Base-by-base conservation (phyloP, 2,329 filamentous ascomycete species). In the Aureobasidium sp. region DNA sequence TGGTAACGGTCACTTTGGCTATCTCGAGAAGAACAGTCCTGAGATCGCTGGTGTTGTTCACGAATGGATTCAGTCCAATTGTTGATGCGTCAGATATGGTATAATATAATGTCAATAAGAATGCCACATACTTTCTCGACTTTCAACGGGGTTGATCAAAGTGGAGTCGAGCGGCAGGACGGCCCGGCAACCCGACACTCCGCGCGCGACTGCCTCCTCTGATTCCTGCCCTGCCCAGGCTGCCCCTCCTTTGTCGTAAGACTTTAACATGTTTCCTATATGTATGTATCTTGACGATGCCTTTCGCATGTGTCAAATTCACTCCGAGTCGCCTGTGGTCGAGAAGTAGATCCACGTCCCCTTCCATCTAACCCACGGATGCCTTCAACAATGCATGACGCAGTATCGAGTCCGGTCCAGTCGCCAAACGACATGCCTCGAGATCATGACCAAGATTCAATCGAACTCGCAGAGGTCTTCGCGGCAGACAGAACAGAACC, bases 1-100 rank as follows among this genome's bases (percentile, higher is more conserved):
- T 25, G 83, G 83, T 0, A 85, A 86, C 63, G 82, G 80, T 0
- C 82, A 84, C 66, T 76, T 84, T 62, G 75, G 80, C 71, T 81
- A 82, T 52, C 67, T 84, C 25, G 82, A 84, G 71, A 75, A 72
- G 66, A 84, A 84, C 66, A 83, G 77, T 61, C 64, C 76, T 31
- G 66, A 73, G 0, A 73, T 82, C 60, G 78, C 77, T 1, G 67
- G 66, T 3, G 64, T 74, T 6, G 65, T 81, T 8, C 59, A 62
- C 47, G 62, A 63, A 5, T 67, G 66, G 66, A 63, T 67, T 8
- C 57, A 61, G 12, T 1, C 25, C 0, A 61, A 44, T 4, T 42
- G 22, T 20, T 55, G 20, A 53, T 36, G n/a, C 39, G 48, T 39
- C 34, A 25, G 20, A 22, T 44, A 25, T 44, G 8, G 41, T 44